Conservation (phyloP, 495 filamentous ascomycete species). For the Podospora pseudocomata region DNA sequence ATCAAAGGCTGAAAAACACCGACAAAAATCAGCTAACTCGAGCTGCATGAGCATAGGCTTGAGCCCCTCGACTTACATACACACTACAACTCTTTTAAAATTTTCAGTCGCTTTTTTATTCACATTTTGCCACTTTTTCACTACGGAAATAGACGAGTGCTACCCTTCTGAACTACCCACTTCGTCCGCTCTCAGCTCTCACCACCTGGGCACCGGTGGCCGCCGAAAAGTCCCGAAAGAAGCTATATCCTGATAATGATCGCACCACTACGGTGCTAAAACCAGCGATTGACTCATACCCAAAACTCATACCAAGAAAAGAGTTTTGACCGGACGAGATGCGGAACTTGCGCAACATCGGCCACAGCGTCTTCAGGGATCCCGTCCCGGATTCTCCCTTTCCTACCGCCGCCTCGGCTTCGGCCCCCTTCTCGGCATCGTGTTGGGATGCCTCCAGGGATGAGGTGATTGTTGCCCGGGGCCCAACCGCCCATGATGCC, state of each 20-base stretch:
- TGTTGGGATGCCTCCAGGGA: slow-evolving; percentile 75
- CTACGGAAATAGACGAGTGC: slow-evolving; percentile 6
- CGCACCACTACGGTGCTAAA: slow-evolving; percentile 1
- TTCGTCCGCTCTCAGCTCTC: background rate
- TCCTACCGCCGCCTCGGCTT: slow-evolving; percentile 21
- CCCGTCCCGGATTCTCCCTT: slow-evolving; percentile 36
- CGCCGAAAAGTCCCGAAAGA: slow-evolving; percentile 20
- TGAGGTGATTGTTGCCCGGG: slow-evolving; percentile 69
- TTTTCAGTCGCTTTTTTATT: background rate
- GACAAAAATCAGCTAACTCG: slow-evolving; percentile 3
- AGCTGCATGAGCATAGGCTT: background rate
- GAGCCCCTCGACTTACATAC: background rate
- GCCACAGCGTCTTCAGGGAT: slow-evolving; percentile 55
- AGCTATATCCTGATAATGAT: slow-evolving; percentile 14
- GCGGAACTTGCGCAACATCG: slow-evolving; percentile 76
- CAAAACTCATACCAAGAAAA: background rate
- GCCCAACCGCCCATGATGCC: slow-evolving; percentile 59
- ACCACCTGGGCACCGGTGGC: background rate
- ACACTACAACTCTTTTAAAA: slow-evolving; percentile 4
- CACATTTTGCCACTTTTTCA: slow-evolving; percentile 3
- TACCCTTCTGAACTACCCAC: slow-evolving; percentile 1
- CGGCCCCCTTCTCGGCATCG: slow-evolving; percentile 55
- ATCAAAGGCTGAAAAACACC: background rate
- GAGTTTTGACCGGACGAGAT: slow-evolving; percentile 44
- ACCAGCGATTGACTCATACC: slow-evolving; percentile 7